A percentile compares a stretch with the other conserved stretches of the same genome.
Conservation (phyloP, 768 basidiomycete species). For the Hypholoma sublateritium region DNA sequence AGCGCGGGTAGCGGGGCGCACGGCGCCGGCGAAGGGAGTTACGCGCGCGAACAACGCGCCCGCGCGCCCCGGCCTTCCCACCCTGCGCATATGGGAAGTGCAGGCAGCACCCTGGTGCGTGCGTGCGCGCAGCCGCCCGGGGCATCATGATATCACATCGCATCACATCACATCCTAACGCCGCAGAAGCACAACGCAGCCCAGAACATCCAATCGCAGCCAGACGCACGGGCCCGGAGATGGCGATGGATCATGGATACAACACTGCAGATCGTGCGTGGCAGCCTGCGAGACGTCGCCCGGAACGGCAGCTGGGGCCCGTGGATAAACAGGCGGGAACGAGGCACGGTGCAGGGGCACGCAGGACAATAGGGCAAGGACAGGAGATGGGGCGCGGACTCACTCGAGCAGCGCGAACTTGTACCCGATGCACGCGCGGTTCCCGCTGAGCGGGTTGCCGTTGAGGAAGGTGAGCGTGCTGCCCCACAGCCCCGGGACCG, state of each 20-base stretch:
- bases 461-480: slow-evolving; percentile 58
- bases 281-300: not conserved
- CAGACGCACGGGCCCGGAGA: not conserved
- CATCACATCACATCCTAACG: no score
- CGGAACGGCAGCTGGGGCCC: not conserved
- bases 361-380: not conserved
- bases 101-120: no score
- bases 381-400: slow-evolving; percentile 30
- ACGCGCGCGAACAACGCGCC: no score
- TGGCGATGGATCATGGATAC: not conserved
- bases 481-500: slow-evolving; percentile 44
- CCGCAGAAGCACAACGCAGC: not conserved
- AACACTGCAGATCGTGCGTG: not conserved
- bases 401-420: slow-evolving; percentile 62
- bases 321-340: no score
- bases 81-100: no score
- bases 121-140: no score
- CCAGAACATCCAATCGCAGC: no score
- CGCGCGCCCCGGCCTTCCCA: no score
- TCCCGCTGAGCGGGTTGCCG: slow-evolving; percentile 48
- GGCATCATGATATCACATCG: no score
- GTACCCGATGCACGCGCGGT: slow-evolving; percentile 62
- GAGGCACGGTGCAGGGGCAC: no score
- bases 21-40: not conserved
- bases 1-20: not conserved